Conservation (phyloP, 2,329 filamentous ascomycete species). For the Botrytis elliptica region DNA sequence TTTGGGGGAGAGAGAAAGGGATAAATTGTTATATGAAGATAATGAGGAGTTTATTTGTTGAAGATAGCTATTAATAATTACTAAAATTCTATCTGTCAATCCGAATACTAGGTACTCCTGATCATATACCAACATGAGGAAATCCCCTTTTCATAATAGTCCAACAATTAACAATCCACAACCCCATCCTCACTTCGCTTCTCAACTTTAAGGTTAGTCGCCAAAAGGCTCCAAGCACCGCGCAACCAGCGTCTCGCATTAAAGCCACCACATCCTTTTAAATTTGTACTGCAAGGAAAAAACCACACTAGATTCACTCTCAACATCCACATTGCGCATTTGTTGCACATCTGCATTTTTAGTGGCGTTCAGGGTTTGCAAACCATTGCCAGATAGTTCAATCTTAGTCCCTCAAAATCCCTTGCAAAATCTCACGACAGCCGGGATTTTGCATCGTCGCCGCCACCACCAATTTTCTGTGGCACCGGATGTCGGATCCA, state of each 20-base stretch:
- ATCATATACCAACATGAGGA: no score
- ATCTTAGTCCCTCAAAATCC: not conserved
- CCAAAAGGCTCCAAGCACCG: not conserved
- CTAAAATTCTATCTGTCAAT: not conserved
- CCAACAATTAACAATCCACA: not conserved
- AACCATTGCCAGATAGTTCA: not conserved
- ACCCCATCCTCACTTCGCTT: not conserved
- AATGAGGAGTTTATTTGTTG: not conserved
- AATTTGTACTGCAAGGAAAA: not conserved
- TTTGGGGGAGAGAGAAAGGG: not conserved
- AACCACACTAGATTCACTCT: not conserved
- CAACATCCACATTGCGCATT: not conserved
- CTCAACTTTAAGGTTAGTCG: not conserved
- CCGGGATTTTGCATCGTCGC: not conserved
- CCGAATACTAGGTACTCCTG: no score
- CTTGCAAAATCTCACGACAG: not conserved
- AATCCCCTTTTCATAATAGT: not conserved
- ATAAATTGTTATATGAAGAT: not conserved
- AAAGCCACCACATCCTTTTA: not conserved
- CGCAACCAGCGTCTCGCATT: not conserved
- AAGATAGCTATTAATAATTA: not conserved
- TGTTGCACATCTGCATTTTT: slow-evolving; percentile 18
- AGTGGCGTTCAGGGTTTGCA: slow-evolving; percentile 10
- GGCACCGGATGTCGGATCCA: not conserved
- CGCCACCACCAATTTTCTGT: not conserved